Evolutionary conservation across 768 basidiomycete species (phyloP).

Genomic region (Thelephora ganbajun): DNA sequence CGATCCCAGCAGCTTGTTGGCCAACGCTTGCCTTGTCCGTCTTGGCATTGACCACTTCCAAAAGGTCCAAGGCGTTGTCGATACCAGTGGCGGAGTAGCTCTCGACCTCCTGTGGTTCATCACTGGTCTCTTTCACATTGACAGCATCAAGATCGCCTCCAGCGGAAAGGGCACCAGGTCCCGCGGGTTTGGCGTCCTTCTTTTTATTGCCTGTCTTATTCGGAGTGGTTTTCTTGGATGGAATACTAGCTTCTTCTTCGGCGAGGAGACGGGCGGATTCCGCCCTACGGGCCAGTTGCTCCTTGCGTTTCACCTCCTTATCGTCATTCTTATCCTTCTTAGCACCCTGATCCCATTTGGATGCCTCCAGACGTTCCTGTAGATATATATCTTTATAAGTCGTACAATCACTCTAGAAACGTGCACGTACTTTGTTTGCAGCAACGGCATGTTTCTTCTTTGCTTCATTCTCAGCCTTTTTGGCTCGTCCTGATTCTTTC

Average conservation of each 20-base stretch:
- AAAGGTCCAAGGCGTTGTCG: slow-evolving; percentile 79
- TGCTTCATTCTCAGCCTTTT: slow-evolving; percentile 83
- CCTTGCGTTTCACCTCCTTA: slow-evolving; percentile 67
- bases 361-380: slow-evolving; percentile 62
- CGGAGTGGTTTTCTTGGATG: slow-evolving; percentile 45
- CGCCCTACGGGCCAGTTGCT: slow-evolving; percentile 74
- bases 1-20: slow-evolving; percentile 72
- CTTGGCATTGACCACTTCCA: slow-evolving; percentile 83
- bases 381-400: background rate
- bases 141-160: slow-evolving; percentile 33
- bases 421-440: slow-evolving; percentile 38
- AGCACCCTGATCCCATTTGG: slow-evolving; percentile 51
- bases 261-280: slow-evolving; percentile 76
- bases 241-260: slow-evolving; percentile 63
- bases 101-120: slow-evolving; percentile 35
- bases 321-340: slow-evolving; percentile 53
- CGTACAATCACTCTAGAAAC: background rate
- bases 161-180: slow-evolving; percentile 76
- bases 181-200: slow-evolving; percentile 46
- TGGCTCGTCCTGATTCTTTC: slow-evolving; percentile 82
- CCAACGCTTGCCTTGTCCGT: slow-evolving; percentile 89
- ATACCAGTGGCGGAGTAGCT: slow-evolving; percentile 77
- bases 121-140: slow-evolving; percentile 14
- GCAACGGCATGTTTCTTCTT: slow-evolving; percentile 58
- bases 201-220: slow-evolving; percentile 56